A percentile compares a stretch with the other conserved stretches of the same genome.
These are phyloP conservation scores for Dipodascus albidus DNA, from an alignment of 805 yeast species.

Conservation along the genomic window DNA sequence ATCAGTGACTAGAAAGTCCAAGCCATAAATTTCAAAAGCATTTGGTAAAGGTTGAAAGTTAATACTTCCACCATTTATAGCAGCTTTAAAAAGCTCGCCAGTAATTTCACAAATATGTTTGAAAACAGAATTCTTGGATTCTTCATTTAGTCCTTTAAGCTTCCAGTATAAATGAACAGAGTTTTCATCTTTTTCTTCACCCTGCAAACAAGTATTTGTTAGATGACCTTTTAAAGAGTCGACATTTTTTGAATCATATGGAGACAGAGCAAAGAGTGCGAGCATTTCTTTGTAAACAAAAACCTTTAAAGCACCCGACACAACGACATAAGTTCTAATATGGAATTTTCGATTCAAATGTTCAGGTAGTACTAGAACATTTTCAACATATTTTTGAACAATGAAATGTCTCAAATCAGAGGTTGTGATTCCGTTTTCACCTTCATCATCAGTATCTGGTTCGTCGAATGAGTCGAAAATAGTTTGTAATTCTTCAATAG, in stretches of 20 bases:
- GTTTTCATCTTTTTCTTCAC: conserved; percentile 26
- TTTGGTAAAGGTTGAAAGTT: conserved; percentile 74
- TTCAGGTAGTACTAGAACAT: conserved; percentile 53
- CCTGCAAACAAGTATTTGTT: conserved; percentile 89
- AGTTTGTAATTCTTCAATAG: conserved; percentile 66
- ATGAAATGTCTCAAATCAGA: conserved; percentile 87
- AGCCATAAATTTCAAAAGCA: conserved; percentile 80
- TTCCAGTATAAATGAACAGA: conserved; percentile 42
- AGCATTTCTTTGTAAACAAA: conserved; percentile 72
- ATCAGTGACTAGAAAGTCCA: conserved; percentile 72
- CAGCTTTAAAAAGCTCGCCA: conserved; percentile 70
- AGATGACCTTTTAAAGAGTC: conserved; percentile 62
- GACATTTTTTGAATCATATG: conserved; percentile 31
- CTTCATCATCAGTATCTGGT: conserved; percentile 51
- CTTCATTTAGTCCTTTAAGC: conserved; percentile 32
- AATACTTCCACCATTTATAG: conserved; percentile 65
- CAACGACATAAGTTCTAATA: conserved; percentile 71
- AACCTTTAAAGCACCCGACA: conserved; percentile 64
- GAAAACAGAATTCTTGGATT: conserved; percentile 33
- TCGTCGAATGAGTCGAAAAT: conserved; percentile 83
- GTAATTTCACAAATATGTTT: conserved; percentile 48
- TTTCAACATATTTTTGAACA: conserved; percentile 65
- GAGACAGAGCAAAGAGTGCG: conserved; percentile 60
- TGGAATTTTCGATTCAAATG: conserved; percentile 75
- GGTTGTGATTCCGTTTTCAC: conserved; percentile 59